Percentiles rank a stretch among this genome's conserved stretches.
Conservation (phyloP, 306 rosid species). For the Astragalus glycyphyllos region DNA sequence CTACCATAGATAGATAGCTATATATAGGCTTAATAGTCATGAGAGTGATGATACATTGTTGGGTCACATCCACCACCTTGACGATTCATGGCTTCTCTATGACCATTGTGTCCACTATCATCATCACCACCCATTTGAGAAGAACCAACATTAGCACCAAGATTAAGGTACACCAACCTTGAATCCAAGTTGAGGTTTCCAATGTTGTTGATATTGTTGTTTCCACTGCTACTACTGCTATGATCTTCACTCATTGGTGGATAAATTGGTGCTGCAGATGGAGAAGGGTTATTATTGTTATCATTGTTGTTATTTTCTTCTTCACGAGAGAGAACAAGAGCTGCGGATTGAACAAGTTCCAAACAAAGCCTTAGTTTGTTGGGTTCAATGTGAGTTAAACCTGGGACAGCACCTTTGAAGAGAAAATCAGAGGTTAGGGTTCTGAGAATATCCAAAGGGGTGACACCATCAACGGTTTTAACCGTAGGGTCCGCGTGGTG, state of each 20-base stretch:
- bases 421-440: constrained; percentile 99
- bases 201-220: constrained; percentile 44
- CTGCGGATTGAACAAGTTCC: constrained; percentile 96
- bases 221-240: constrained; percentile 50
- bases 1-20: neutral
- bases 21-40: constrained; percentile 58
- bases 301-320: constrained; percentile 59
- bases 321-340: constrained; percentile 87
- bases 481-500: constrained; percentile 97
- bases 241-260: constrained; percentile 74
- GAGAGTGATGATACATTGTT: constrained; percentile 69
- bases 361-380: constrained; percentile 89
- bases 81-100: constrained; percentile 48
- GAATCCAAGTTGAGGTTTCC: constrained; percentile 74
- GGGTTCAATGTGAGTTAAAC: constrained; percentile 87
- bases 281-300: constrained; percentile 48
- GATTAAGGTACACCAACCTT: constrained; percentile 92
- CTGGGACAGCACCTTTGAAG: constrained; percentile 98
- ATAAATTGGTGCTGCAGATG: constrained; percentile 54
- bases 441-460: constrained; percentile 85
- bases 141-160: constrained; percentile 89
- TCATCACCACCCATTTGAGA: constrained; percentile 61
- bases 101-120: constrained; percentile 52
- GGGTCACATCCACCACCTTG: constrained; percentile 44
- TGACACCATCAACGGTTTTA: constrained; percentile 77